Conservation (phyloP, 208 protist species). For the Angomonas desouzai region DNA sequence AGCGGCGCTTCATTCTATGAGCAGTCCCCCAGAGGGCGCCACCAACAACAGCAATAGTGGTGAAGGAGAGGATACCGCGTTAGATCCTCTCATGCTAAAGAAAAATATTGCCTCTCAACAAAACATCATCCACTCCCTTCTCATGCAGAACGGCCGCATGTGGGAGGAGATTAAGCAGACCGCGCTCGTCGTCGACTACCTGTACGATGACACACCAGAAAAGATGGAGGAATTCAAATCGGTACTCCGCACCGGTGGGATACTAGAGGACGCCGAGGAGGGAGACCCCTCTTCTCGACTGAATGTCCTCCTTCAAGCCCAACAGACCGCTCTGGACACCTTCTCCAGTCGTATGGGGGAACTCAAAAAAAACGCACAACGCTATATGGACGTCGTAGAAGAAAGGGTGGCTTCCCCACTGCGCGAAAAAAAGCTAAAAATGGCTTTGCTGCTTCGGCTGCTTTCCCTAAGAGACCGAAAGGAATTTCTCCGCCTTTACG, state of each 20-base stretch:
- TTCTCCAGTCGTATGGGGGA: conserved; percentile 4
- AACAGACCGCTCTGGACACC: conserved; percentile 21
- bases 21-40: neutral
- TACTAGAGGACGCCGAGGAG: neutral
- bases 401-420: neutral
- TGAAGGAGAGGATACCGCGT: neutral
- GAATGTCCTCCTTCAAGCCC: conserved; percentile 1
- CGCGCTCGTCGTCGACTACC: conserved; percentile 13
- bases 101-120: conserved; percentile 1
- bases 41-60: neutral
- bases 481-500: conserved; percentile 1
- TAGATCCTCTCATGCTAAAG: conserved; percentile 9
- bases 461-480: conserved; percentile 21
- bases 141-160: conserved; percentile 46
- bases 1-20: neutral
- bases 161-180: conserved; percentile 38
- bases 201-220: conserved; percentile 1
- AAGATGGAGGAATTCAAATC: neutral
- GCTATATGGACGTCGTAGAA: conserved; percentile 3
- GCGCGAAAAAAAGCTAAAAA: conserved; percentile 2
- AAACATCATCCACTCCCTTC: conserved; percentile 30
- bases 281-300: neutral
- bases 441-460: conserved; percentile 24
- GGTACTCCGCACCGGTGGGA: neutral
- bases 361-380: conserved; percentile 5